Conservation (phyloP, 1,139 yeast species). For the Taphrina flavorubra region DNA sequence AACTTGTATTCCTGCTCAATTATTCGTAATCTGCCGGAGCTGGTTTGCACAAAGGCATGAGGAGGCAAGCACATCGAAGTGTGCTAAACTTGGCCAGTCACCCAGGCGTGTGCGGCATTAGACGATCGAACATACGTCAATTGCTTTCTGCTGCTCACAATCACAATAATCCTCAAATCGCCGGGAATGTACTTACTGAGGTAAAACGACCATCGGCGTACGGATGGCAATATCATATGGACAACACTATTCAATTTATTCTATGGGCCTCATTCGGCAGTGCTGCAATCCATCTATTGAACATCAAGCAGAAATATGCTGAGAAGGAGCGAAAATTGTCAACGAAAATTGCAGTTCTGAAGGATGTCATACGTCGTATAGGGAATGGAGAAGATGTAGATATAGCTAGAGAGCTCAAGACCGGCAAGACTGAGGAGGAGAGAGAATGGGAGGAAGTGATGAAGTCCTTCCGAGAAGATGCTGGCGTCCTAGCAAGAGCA, state of each 20-base stretch:
- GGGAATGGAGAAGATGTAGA: slow-evolving; percentile 38
- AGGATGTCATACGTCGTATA: slow-evolving; percentile 29
- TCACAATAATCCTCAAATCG: too few species aligned
- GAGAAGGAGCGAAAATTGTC: slow-evolving; percentile 33
- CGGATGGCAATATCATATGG: slow-evolving; percentile 30
- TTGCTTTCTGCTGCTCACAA: neutral
- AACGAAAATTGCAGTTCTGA: slow-evolving; percentile 32
- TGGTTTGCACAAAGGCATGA: too few species aligned
- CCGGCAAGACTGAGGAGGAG: slow-evolving; percentile 35
- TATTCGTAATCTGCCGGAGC: too few species aligned
- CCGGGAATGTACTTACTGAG: neutral
- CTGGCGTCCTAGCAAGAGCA: neutral
- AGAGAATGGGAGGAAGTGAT: slow-evolving; percentile 37
- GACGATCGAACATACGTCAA: neutral
- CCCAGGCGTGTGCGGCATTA: too few species aligned
- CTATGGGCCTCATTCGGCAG: slow-evolving; percentile 40
- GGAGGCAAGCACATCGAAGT: neutral
- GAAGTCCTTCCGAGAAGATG: slow-evolving; percentile 26
- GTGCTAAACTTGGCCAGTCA: too few species aligned
- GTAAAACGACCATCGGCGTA: slow-evolving; percentile 9
- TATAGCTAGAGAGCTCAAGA: slow-evolving; percentile 28
- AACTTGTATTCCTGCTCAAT: too few species aligned
- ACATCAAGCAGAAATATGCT: slow-evolving; percentile 35
- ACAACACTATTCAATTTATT: slow-evolving; percentile 33
- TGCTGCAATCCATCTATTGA: slow-evolving; percentile 37